phyloP scores from a whole-genome alignment of 805 yeast species.

The Ascoidea tarda region DNA sequence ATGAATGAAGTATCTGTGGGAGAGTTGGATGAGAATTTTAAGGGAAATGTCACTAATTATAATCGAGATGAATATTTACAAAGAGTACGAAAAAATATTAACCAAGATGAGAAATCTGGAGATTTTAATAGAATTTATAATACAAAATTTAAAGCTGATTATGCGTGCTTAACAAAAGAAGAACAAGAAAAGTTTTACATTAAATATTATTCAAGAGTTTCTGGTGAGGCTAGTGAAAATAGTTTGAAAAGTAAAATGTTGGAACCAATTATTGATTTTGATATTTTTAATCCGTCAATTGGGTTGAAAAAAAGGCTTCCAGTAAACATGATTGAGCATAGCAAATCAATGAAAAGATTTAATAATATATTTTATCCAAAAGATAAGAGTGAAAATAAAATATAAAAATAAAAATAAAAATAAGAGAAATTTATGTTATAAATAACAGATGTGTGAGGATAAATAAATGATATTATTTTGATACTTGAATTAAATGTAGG shows the following conservation, averaged over 20 bases:
- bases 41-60: constrained; percentile 1
- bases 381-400: too few relatives aligned
- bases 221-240: too few relatives aligned
- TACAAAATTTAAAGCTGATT: neutral
- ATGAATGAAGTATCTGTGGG: constrained; percentile 2
- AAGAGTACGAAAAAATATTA: neutral
- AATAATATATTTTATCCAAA: too few relatives aligned
- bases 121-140: too few relatives aligned
- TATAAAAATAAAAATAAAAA: too few relatives aligned
- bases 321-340: neutral
- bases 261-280: neutral
- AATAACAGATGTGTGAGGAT: too few relatives aligned
- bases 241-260: too few relatives aligned
- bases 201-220: neutral
- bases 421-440: too few relatives aligned
- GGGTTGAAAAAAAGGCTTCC: neutral
- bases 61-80: neutral
- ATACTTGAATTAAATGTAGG: too few relatives aligned
- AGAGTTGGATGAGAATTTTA: constrained; percentile 2
- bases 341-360: neutral
- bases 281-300: neutral
- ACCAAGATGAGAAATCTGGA: neutral
- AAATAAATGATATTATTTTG: too few relatives aligned
- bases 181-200: neutral
- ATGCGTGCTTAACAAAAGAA: neutral